These are phyloP conservation scores for Lactifluus volemus DNA, from an alignment of 768 basidiomycete species.

Conservation along the genomic window DNA sequence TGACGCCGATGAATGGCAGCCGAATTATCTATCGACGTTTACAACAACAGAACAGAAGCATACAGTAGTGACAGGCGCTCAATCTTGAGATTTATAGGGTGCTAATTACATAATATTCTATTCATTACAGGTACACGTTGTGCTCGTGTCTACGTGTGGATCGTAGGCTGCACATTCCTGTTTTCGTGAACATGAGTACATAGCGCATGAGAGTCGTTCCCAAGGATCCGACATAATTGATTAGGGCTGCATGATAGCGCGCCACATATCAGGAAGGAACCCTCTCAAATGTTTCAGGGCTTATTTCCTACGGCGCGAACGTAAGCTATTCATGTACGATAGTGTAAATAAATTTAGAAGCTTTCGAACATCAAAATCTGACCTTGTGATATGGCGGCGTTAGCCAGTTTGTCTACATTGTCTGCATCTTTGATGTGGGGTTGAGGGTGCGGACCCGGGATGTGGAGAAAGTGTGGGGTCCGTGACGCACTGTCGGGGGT, in stretches of 20 bases:
- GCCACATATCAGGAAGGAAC: neutral
- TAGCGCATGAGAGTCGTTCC: neutral
- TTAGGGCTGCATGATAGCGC: neutral
- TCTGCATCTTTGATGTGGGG: slow-evolving; percentile 11
- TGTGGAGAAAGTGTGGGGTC: neutral
- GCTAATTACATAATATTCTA: too few species aligned
- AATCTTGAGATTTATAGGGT: too few species aligned
- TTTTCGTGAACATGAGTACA: neutral
- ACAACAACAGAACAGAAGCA: too few species aligned
- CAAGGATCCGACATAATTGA: neutral
- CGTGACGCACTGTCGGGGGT: neutral
- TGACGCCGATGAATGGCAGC: too few species aligned
- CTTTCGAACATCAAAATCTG: neutral
- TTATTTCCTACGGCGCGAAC: neutral
- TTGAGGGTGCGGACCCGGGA: neutral
- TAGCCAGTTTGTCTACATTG: slow-evolving; percentile 5
- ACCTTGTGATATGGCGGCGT: neutral
- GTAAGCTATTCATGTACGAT: neutral
- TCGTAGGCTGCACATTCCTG: too few species aligned
- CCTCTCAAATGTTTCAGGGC: neutral
- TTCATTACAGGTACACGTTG: too few species aligned
- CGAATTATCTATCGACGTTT: too few species aligned
- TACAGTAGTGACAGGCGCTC: too few species aligned
- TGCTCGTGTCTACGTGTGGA: too few species aligned
- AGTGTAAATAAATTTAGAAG: neutral